These are phyloP conservation scores for Draba incana DNA, from an alignment of 345 rosid genomes.

Conservation along the genomic window DNA sequence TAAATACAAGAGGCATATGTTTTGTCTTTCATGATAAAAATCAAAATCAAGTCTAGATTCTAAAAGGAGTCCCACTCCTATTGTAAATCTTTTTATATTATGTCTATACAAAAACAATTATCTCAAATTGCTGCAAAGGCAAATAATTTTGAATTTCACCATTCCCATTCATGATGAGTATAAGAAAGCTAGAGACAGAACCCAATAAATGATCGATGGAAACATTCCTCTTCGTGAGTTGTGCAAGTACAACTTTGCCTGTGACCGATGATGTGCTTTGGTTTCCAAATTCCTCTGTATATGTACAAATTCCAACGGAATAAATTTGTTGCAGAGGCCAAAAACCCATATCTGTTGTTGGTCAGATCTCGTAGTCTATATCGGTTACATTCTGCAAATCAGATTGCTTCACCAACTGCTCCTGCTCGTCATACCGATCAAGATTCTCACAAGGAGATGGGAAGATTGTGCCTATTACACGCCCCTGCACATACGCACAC, in stretches of 20 bases:
- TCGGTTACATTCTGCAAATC: slow-evolving; percentile 73
- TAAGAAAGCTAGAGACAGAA: slow-evolving; percentile 1
- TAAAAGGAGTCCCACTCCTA: too few relatives aligned
- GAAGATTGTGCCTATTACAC: slow-evolving; percentile 81
- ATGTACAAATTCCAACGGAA: slow-evolving; percentile 32
- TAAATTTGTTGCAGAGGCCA: slow-evolving; percentile 19
- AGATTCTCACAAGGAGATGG: slow-evolving; percentile 94
- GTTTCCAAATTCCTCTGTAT: slow-evolving; percentile 19
- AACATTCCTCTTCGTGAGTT: slow-evolving; percentile 10
- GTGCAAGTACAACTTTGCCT: slow-evolving; percentile 11
- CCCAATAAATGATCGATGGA: slow-evolving; percentile 13
- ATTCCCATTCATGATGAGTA: background rate
- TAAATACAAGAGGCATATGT: too few relatives aligned
- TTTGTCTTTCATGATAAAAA: too few relatives aligned
- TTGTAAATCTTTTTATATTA: too few relatives aligned
- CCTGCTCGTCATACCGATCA: slow-evolving; percentile 81
- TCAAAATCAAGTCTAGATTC: too few relatives aligned
- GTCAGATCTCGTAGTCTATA: slow-evolving; percentile 67
- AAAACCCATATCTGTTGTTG: slow-evolving; percentile 14
- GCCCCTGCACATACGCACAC: slow-evolving; percentile 87
- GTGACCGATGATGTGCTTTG: slow-evolving; percentile 9
- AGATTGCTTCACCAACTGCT: slow-evolving; percentile 62
- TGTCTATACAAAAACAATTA: slow-evolving; percentile 20
- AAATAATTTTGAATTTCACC: background rate
- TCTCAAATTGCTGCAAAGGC: background rate